Evolutionary conservation across 106 monocot genomes (phyloP).

Genomic region (Acanthochlamys bracteata): DNA sequence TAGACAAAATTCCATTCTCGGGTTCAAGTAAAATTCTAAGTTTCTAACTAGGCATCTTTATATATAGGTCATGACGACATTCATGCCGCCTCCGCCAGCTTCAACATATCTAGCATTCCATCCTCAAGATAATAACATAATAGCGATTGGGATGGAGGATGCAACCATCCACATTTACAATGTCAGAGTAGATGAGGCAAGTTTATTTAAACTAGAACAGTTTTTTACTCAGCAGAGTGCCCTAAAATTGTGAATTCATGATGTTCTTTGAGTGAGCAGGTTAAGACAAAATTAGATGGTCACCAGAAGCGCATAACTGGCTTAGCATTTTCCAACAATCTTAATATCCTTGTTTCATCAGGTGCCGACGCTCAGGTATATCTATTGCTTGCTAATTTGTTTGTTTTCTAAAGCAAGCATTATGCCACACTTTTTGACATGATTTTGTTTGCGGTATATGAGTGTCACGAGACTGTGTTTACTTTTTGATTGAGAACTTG

Average conservation of each 20-base stretch:
- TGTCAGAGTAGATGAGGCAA: slow-evolving; percentile 66
- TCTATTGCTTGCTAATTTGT: too few relatives aligned
- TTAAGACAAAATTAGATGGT: slow-evolving; percentile 42
- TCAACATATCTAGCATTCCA: slow-evolving; percentile 63
- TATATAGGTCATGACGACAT: slow-evolving; percentile 57
- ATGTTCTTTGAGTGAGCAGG: slow-evolving; percentile 21
- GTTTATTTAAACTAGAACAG: background rate
- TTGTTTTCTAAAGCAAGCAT: too few relatives aligned
- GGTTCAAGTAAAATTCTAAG: too few relatives aligned
- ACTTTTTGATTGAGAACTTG: too few relatives aligned
- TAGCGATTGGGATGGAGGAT: slow-evolving; percentile 76
- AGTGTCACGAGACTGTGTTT: too few relatives aligned
- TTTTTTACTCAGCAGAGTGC: too few relatives aligned
- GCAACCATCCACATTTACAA: slow-evolving; percentile 66
- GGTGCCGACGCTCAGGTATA: slow-evolving; percentile 50
- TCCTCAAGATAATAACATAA: slow-evolving; percentile 70
- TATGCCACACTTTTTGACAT: too few relatives aligned
- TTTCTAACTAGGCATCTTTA: background rate
- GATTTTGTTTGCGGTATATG: too few relatives aligned
- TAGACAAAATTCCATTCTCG: too few relatives aligned
- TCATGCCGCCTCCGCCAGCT: slow-evolving; percentile 63
- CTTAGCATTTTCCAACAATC: slow-evolving; percentile 41
- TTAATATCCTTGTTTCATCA: slow-evolving; percentile 43
- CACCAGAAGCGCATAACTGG: slow-evolving; percentile 63
- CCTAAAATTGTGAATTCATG: too few relatives aligned